Percentiles rank a stretch among this genome's conserved stretches.
phyloP scores from a whole-genome alignment of 768 basidiomycete species.

The Agaricus blazei region DNA sequence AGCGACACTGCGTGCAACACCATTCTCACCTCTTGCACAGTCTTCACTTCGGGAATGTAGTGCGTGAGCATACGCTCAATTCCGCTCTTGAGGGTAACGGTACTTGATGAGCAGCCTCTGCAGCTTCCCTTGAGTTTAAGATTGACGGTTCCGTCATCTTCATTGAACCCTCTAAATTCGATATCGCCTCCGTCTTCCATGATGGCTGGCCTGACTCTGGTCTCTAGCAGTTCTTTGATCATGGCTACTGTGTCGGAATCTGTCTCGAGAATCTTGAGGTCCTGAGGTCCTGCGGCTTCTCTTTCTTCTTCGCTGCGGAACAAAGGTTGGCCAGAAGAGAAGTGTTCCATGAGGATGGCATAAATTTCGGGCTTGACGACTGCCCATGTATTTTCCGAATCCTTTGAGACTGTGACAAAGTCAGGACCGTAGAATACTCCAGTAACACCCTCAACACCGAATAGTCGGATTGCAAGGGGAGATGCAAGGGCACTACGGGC shows the following conservation, averaged over 20 bases:
- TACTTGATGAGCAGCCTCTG: constrained; percentile 89
- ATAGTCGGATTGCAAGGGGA: constrained; percentile 89
- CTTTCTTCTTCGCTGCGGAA: constrained; percentile 81
- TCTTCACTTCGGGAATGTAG: constrained; percentile 95
- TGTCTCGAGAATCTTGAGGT: constrained; percentile 88
- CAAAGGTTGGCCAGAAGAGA: constrained; percentile 83
- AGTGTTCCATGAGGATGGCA: constrained; percentile 94
- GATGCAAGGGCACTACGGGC: constrained; percentile 82
- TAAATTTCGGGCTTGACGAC: constrained; percentile 97
- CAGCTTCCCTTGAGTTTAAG: constrained; percentile 97
- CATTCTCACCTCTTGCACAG: constrained; percentile 72
- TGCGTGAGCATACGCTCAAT: constrained; percentile 99
- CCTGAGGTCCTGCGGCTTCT: constrained; percentile 83
- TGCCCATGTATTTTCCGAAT: constrained; percentile 79
- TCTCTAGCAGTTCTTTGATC: constrained; percentile 97
- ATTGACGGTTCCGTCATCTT: constrained; percentile 71
- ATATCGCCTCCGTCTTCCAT: constrained; percentile 99
- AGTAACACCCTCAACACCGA: constrained; percentile 90
- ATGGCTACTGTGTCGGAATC: constrained; percentile 97
- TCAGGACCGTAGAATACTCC: constrained; percentile 95
- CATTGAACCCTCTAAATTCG: constrained; percentile 86
- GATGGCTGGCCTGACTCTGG: constrained; percentile 91
- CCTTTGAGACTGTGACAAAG: constrained; percentile 95
- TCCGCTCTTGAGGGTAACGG: constrained; percentile 93
- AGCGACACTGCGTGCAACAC: not conserved